A percentile compares a stretch with the other conserved stretches of the same genome.
These are phyloP conservation scores for Pontederia paniculata DNA, from an alignment of 176 grass and related monocot species.

Conservation along the genomic window DNA sequence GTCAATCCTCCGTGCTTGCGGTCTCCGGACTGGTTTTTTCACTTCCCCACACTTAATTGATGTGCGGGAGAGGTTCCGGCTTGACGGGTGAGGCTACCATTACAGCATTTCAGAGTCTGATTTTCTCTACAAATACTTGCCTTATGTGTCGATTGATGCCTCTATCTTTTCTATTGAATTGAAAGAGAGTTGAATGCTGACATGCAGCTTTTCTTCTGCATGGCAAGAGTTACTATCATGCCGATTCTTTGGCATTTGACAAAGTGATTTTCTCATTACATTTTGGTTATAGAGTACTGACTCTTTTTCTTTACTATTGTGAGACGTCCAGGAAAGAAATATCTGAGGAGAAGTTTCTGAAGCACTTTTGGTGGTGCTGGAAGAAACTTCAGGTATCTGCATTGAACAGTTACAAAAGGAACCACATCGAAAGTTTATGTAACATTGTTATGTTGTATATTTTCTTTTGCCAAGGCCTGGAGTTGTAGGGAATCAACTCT, in stretches of 20 bases:
- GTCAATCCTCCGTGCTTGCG: constrained; percentile 78
- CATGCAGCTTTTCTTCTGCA: too few relatives aligned
- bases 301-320: background rate
- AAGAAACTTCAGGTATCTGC: constrained; percentile 51
- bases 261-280: background rate
- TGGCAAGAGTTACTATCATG: background rate
- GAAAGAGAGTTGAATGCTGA: too few relatives aligned
- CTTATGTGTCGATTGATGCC: too few relatives aligned
- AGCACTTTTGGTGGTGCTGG: constrained; percentile 93
- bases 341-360: constrained; percentile 75
- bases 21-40: constrained; percentile 75
- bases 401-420: background rate
- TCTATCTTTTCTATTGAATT: too few relatives aligned
- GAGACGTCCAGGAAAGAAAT: constrained; percentile 55
- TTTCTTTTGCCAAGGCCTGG: too few relatives aligned
- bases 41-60: constrained; percentile 89
- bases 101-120: background rate
- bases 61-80: constrained; percentile 67
- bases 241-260: background rate
- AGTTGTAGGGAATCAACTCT: too few relatives aligned
- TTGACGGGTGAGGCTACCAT: constrained; percentile 50
- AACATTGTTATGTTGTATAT: too few relatives aligned
- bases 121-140: too few relatives aligned
- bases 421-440: too few relatives aligned
- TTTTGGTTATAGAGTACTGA: background rate